Conservation (phyloP, 495 filamentous ascomycete species). For the Xylaria venustula region DNA sequence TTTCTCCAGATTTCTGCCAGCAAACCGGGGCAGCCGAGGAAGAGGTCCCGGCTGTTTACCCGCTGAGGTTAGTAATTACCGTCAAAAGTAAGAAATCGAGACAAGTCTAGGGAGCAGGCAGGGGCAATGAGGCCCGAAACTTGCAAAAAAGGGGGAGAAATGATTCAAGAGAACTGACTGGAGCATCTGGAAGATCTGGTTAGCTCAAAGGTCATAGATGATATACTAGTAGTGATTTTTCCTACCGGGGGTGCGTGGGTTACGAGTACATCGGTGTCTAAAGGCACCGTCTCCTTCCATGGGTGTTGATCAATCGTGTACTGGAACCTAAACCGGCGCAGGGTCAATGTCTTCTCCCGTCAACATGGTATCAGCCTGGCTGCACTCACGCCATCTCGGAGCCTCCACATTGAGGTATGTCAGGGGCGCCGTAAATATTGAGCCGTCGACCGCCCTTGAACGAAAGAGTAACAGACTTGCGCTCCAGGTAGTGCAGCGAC, state of each 20-base stretch:
- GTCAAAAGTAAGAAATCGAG: too few species aligned
- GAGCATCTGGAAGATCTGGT: slow-evolving; percentile 7
- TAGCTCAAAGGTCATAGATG: neutral
- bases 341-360: neutral
- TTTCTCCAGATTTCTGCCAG: slow-evolving; percentile 76
- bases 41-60: slow-evolving; percentile 73
- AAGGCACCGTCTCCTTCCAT: slow-evolving; percentile 59
- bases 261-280: slow-evolving; percentile 75
- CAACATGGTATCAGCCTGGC: neutral
- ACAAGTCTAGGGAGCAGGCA: too few species aligned
- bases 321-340: slow-evolving; percentile 40
- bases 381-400: slow-evolving; percentile 56
- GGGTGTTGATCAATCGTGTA: slow-evolving; percentile 40
- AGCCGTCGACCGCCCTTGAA: slow-evolving; percentile 51
- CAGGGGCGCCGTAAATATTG: slow-evolving; percentile 54
- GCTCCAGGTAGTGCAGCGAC: slow-evolving; percentile 51
- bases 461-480: slow-evolving; percentile 42
- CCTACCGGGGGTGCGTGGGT: slow-evolving; percentile 68
- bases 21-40: slow-evolving; percentile 72
- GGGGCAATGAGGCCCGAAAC: too few species aligned
- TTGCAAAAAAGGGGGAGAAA: too few species aligned
- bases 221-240: neutral
- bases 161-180: too few species aligned
- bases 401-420: slow-evolving; percentile 50
- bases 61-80: too few species aligned